Evolutionary conservation across 768 basidiomycete genomes (phyloP), one percentile per base, ranked within the genome.

Genomic region (Mycena epipterygia): DNA sequence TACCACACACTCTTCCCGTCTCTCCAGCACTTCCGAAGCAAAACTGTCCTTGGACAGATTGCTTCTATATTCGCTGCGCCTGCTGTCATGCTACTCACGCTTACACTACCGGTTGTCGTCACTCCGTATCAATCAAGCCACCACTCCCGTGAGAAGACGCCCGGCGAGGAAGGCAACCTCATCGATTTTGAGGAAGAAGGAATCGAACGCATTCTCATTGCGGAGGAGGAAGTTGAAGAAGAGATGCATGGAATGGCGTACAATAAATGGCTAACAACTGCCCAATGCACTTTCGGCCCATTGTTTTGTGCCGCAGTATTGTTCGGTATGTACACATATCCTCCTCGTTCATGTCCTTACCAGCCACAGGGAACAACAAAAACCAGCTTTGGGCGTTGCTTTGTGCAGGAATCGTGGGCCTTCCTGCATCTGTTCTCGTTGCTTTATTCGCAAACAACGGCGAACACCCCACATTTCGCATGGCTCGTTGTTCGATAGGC

Each of bases 21-120:
- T 0, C 82, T 99, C 1, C 90, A 92, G 64, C 85, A 89, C 57
- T 94, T 98, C 79, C 68, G 81, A 30, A 84, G 86, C 27, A 96
- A 97, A 80, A 90, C 91, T 21, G 73, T 91, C 57, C 73, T 92
- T 14, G 93, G 92, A 0, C 90, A 90, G 81, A 82, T 94, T 33
- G 93, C 93, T 0, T 89, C 91, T 0, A 73, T 97, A 29, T 87
- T 98, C 64, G 95, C 96, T 4, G 90, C 93, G 0, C 97, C 97
- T 2, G 95, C 96, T 2, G 90, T 99, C 2, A 83, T 98, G 79
- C 84, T 86, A 5, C 82, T 99, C 56, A 98, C 97, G 0, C 72
- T 99, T 23, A 98, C 97, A 0, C 83, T 99, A 13, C 96, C 96
- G 5, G 97, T 99, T 16, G 95, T 97, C 21, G 88, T 94, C 32